These are phyloP conservation scores for Rhizophora mangle DNA, from an alignment of 345 rosid species.

Conservation along the genomic window DNA sequence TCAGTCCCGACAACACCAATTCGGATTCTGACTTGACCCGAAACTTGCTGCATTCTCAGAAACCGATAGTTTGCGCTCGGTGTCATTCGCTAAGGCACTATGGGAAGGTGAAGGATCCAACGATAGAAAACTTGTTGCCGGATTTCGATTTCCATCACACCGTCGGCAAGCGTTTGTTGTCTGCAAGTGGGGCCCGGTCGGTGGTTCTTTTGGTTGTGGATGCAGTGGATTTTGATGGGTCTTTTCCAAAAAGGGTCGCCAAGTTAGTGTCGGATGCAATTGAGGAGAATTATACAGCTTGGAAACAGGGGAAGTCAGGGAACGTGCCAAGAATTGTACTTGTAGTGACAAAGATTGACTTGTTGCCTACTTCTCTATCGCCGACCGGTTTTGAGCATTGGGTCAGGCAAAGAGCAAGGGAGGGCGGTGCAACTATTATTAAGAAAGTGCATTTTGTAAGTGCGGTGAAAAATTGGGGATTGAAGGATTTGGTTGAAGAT, in stretches of 20 bases:
- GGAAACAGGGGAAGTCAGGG: constrained; percentile 86
- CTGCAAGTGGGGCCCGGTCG: constrained; percentile 62
- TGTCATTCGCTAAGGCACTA: constrained; percentile 90
- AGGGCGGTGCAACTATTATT: constrained; percentile 64
- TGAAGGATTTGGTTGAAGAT: constrained; percentile 75
- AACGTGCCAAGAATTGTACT: constrained; percentile 74
- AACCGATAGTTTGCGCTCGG: constrained; percentile 77
- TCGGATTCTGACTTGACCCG: constrained; percentile 1
- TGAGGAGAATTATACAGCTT: constrained; percentile 62
- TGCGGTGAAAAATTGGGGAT: constrained; percentile 77
- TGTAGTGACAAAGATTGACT: constrained; percentile 85
- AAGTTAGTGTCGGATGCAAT: constrained; percentile 61
- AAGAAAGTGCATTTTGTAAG: constrained; percentile 82
- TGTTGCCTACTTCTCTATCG: constrained; percentile 67
- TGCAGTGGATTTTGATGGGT: constrained; percentile 87
- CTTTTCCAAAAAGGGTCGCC: constrained; percentile 77
- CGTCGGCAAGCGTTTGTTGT: constrained; percentile 66
- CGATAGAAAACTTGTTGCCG: constrained; percentile 79
- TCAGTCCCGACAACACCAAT: constrained; percentile 31
- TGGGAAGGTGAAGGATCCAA: constrained; percentile 80
- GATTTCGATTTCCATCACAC: constrained; percentile 90
- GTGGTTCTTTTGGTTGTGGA: constrained; percentile 85
- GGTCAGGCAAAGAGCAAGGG: constrained; percentile 83
- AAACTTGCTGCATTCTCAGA: constrained; percentile 1
- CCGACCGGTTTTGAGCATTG: constrained; percentile 77